Conservation (phyloP, 1,284 basidiomycete genomes). For the Moesziomyces aphidis region DNA sequence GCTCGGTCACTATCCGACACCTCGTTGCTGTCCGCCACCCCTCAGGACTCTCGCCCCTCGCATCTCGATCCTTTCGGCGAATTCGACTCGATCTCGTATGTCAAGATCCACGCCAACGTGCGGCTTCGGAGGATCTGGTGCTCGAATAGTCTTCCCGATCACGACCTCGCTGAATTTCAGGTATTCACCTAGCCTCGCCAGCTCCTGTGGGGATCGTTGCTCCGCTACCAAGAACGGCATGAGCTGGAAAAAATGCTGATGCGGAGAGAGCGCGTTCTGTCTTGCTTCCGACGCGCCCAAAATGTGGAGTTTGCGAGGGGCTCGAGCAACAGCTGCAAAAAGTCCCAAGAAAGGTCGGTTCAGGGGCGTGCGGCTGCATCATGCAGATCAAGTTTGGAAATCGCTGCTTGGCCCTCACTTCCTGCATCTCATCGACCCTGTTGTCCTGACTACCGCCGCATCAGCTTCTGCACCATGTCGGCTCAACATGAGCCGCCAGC, state of each 20-base stretch:
- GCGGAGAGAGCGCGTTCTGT: not conserved
- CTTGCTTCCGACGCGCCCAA: slow-evolving; percentile 1
- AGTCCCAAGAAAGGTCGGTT: not conserved
- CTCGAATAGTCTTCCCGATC: slow-evolving; percentile 21
- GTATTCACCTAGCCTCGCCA: slow-evolving; percentile 19
- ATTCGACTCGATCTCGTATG: slow-evolving; percentile 15
- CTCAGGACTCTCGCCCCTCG: not conserved
- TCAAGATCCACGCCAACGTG: slow-evolving; percentile 28
- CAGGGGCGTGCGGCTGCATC: slow-evolving; percentile 7
- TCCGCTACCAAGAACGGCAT: too few relatives aligned
- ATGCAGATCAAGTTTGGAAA: slow-evolving; percentile 3
- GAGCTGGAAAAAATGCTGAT: not conserved
- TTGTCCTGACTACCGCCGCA: too few relatives aligned
- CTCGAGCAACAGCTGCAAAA: not conserved
- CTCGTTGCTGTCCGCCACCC: not conserved
- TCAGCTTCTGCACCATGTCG: slow-evolving; percentile 6
- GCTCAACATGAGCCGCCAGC: slow-evolving; percentile 10
- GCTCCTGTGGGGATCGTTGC: not conserved
- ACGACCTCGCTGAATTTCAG: slow-evolving; percentile 35
- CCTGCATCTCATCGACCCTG: not conserved
- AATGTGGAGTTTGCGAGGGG: slow-evolving; percentile 15
- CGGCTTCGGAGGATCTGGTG: slow-evolving; percentile 35
- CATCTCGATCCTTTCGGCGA: slow-evolving; percentile 5
- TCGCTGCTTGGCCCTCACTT: not conserved
- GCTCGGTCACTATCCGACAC: slow-evolving; percentile 9